Evolutionary conservation across 306 rosid genomes (phyloP), one percentile per base, ranked within the genome.

Genomic region (Cicer yamashitae): DNA sequence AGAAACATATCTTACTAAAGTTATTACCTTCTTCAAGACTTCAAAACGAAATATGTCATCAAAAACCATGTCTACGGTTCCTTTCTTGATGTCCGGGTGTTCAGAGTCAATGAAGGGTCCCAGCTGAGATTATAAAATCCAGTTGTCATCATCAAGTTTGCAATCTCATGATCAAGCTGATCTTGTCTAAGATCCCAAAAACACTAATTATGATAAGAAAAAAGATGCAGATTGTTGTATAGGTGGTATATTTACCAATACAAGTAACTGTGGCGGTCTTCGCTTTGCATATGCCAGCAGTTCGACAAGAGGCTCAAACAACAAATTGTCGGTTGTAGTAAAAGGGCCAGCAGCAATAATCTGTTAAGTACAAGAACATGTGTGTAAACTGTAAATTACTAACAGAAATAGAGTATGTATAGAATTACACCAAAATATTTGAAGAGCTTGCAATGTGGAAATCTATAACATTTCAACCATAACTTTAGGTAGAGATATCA

Each of bases 81-180:
- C 97, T 71, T 78, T 94, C 88, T 90, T 92, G 80, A 92, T 72
- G 64, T 92, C 96, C 12, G 93, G 89, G 85, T 90, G 97, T 73
- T 92, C 99, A 20, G 96, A 79, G 82, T 94, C 99, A 66, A 92
- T 53, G 88, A 90, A 94, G 58, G 99, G 99, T 58, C 99, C 99
- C 54, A 94, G 84, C 99, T 94, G 89, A 61, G 20, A 75, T 30
- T 30, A 30, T 41, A 78, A 73, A 83, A 72, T 73, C 17, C 62
- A 75, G 61, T 25, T 12, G n/a, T 84, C 52, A 80, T 75, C 75
- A 48, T 12, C 70, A 63, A 69, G 61, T 75, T 60, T 73, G 44
- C 52, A 58, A 18, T 51, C 14, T 82, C 22, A 15, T 7, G 40
- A 77, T 43, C n/a, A 15, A 77, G 56, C 67, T 72, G 34, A 69